These are phyloP conservation scores for Ustilago cynodontis DNA, from an alignment of 1,284 basidiomycete genomes.

Conservation along the genomic window DNA sequence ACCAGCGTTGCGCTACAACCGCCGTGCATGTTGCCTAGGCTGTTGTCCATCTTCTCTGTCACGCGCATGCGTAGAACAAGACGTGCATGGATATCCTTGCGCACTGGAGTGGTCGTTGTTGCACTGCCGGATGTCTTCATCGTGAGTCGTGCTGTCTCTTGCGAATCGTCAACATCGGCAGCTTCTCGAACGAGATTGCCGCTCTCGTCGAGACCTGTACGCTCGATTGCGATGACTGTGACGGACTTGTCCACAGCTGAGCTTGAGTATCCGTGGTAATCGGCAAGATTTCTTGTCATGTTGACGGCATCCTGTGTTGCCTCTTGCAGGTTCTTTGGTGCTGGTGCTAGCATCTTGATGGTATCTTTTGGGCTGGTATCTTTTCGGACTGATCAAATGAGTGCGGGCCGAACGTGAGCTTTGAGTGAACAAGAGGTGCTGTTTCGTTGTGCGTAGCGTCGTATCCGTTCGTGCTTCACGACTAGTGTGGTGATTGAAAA, in stretches of 20 bases:
- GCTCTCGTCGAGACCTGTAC: slow-evolving; percentile 36
- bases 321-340: slow-evolving; percentile 38
- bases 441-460: not conserved
- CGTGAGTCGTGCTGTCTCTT: slow-evolving; percentile 20
- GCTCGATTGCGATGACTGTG: slow-evolving; percentile 35
- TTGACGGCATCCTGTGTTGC: slow-evolving; percentile 49
- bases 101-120: slow-evolving; percentile 20
- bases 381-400: no score
- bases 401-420: no score
- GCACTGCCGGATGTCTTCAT: slow-evolving; percentile 31
- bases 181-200: slow-evolving; percentile 38
- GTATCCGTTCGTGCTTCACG: not conserved
- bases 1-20: slow-evolving; percentile 58
- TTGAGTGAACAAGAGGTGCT: no score
- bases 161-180: slow-evolving; percentile 36
- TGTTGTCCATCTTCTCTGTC: slow-evolving; percentile 56
- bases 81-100: slow-evolving; percentile 46
- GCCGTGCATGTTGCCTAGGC: slow-evolving; percentile 60
- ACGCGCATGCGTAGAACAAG: slow-evolving; percentile 54
- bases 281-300: slow-evolving; percentile 35
- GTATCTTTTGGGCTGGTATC: not conserved
- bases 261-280: slow-evolving; percentile 30
- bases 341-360: slow-evolving; percentile 33
- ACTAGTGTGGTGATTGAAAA: no score
- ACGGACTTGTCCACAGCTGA: slow-evolving; percentile 37